Evolutionary conservation across 108 stramenopile species (phyloP), one percentile per base, ranked within the genome.

Genomic region (Cyclotella choctawhatcheeana): DNA sequence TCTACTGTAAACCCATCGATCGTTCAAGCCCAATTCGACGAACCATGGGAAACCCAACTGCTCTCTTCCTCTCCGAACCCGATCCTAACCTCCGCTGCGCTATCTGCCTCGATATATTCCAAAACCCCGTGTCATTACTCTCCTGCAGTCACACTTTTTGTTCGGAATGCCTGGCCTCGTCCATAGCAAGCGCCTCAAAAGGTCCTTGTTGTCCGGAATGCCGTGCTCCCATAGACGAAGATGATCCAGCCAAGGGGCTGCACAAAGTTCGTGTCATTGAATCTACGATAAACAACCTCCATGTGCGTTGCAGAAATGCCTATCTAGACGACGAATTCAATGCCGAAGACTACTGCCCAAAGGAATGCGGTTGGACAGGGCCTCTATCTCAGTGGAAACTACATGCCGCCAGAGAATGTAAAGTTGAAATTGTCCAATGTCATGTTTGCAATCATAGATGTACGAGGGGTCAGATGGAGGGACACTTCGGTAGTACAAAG

Each of bases 71-170:
- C 3, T 26, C 56, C 30, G 5, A 43, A 0, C 69, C 69, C 44
- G 69, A 70, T 40, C 58, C 69, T 2, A 70, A 70, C 58, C 55
- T 47, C 29, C 32, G 37, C 12, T 70, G 69, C 44, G 69, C 44
- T 31, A 70, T 70, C 40, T 70, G 69, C 69, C 58, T 70, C 58
- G 69, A 70, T 31, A 47, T 70, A 17, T 70, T 70, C 44, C 26
- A 33, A n/a, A 35, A 70, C 47, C 69, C 69, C 44, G 58, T 59
- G 7, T 70, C 69, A 0, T 29, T 70, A 6, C 26, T 59, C 22
- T 37, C 20, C 18, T 70, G 69, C 47, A 37, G 58, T 17, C 69
- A 70, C 69, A 70, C 69, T 5, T 70, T 47, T 34, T 70, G 69
- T 31, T 33, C 26, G 17, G 44, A 53, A 3, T 70, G 69, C 35